Evolutionary conservation across 139 green algal genomes (phyloP).

Genomic region (Chlamydomonas applanata): DNA sequence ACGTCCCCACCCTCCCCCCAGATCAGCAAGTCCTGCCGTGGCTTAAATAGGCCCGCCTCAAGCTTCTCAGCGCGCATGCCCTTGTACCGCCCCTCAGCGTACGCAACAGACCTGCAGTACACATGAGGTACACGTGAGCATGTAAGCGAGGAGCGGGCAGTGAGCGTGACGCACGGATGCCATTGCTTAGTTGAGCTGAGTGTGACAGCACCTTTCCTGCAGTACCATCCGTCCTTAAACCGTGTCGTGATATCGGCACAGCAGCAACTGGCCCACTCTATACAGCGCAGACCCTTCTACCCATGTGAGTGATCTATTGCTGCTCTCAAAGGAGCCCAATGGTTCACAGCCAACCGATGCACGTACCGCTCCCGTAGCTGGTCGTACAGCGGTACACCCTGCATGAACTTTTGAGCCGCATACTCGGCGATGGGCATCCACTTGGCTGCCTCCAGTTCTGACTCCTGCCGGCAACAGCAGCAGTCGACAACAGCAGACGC

Average conservation of each 20-base stretch:
- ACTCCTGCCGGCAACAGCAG: constrained; percentile 35
- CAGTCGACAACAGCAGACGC: too few species aligned
- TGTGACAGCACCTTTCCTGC: too few species aligned
- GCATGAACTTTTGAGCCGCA: constrained; percentile 29
- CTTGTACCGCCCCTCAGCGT: constrained; percentile 36
- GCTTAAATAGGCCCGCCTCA: constrained; percentile 4
- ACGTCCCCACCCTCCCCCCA: constrained; percentile 8
- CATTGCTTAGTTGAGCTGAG: too few species aligned
- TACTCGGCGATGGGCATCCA: constrained; percentile 74
- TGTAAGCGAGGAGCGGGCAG: background rate
- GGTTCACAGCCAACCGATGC: too few species aligned
- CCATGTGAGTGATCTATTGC: too few species aligned
- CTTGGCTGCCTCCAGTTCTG: constrained; percentile 42
- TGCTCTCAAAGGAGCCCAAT: too few species aligned
- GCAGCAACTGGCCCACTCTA: background rate
- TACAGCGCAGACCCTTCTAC: too few species aligned
- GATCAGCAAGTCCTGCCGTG: constrained; percentile 21
- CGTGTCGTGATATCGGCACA: too few species aligned
- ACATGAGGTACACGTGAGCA: background rate
- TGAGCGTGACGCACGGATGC: background rate
- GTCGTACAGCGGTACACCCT: constrained; percentile 21
- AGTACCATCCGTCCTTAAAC: too few species aligned
- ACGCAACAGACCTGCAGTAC: constrained; percentile 19
- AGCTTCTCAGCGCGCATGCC: constrained; percentile 17
- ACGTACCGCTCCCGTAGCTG: constrained; percentile 32